phyloP scores from a whole-genome alignment of 2,329 filamentous ascomycete species.

The Alternaria viburni region DNA sequence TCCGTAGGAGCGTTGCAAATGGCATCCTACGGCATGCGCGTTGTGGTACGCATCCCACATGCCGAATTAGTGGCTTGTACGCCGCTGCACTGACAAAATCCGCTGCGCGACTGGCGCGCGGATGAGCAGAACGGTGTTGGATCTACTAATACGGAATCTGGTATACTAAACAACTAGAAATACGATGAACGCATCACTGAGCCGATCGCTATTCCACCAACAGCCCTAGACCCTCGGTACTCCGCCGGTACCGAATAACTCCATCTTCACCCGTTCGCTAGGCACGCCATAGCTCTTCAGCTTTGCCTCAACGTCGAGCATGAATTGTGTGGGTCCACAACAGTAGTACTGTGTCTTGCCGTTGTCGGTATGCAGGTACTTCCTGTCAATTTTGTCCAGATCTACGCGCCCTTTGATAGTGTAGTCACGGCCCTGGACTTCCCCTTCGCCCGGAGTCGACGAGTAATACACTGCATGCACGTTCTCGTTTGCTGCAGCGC shows the following conservation, averaged over 20 bases:
- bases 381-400: slow-evolving; percentile 61
- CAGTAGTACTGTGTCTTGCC: slow-evolving; percentile 69
- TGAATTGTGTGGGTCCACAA: slow-evolving; percentile 74
- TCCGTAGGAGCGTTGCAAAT: slow-evolving; percentile 14
- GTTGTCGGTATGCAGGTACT: slow-evolving; percentile 64
- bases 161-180: background rate
- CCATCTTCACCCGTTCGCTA: slow-evolving; percentile 66
- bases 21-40: slow-evolving; percentile 15
- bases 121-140: background rate
- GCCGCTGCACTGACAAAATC: slow-evolving; percentile 8
- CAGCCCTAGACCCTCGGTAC: slow-evolving; percentile 36
- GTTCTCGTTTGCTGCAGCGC: slow-evolving; percentile 54
- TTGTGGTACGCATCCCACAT: slow-evolving; percentile 1
- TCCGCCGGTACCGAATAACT: slow-evolving; percentile 63
- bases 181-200: background rate
- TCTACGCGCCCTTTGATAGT: slow-evolving; percentile 65
- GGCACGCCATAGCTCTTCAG: slow-evolving; percentile 64
- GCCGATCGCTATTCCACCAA: background rate
- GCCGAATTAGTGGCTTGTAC: slow-evolving; percentile 1
- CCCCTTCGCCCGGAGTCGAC: slow-evolving; percentile 54
- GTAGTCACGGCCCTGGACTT: slow-evolving; percentile 62
- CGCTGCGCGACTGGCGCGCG: background rate
- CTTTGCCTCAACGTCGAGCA: slow-evolving; percentile 64
- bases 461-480: slow-evolving; percentile 66
- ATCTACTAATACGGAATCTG: background rate